These are phyloP conservation scores for Nakazawaea peltata DNA, from an alignment of 805 yeast genomes.

Conservation along the genomic window DNA sequence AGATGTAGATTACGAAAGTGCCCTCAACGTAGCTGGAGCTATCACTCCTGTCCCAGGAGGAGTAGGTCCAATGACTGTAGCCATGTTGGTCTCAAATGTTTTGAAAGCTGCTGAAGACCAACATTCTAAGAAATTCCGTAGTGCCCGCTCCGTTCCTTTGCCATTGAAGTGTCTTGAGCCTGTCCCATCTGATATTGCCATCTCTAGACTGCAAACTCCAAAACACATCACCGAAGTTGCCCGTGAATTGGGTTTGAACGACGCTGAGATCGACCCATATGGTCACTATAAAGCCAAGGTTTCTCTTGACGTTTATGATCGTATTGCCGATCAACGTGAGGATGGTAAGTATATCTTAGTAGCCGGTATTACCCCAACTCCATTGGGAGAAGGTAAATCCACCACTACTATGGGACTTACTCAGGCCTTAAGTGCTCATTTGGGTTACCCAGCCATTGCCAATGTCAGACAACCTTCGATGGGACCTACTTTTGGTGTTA, in stretches of 20 bases:
- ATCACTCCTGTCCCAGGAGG: slow-evolving; percentile 99
- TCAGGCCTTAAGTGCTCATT: slow-evolving; percentile 73
- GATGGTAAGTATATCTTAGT: slow-evolving; percentile 71
- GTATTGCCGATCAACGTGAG: slow-evolving; percentile 45
- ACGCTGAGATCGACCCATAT: slow-evolving; percentile 63
- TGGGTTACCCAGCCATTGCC: slow-evolving; percentile 62
- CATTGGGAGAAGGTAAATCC: slow-evolving; percentile 80
- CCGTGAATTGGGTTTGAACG: slow-evolving; percentile 56
- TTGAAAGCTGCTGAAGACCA: slow-evolving; percentile 67
- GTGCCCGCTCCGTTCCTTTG: slow-evolving; percentile 43
- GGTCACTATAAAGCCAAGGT: slow-evolving; percentile 77
- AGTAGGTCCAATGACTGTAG: slow-evolving; percentile 99
- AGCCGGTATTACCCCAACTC: slow-evolving; percentile 83
- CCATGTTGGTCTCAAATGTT: slow-evolving; percentile 85
- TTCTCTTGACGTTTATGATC: slow-evolving; percentile 51
- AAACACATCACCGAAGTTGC: slow-evolving; percentile 65
- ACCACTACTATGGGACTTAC: slow-evolving; percentile 80
- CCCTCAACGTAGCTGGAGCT: slow-evolving; percentile 51
- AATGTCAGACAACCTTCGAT: slow-evolving; percentile 82
- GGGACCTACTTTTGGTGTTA: slow-evolving; percentile 87
- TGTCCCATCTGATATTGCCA: slow-evolving; percentile 76
- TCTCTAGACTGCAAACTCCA: slow-evolving; percentile 70
- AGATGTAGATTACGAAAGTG: slow-evolving; percentile 79
- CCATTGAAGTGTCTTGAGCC: slow-evolving; percentile 50
- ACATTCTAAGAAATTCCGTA: slow-evolving; percentile 15